Evolutionary conservation across 352 stramenopile species (phyloP), one percentile per base, ranked within the genome.

Genomic region (Pythium myriotylum): DNA sequence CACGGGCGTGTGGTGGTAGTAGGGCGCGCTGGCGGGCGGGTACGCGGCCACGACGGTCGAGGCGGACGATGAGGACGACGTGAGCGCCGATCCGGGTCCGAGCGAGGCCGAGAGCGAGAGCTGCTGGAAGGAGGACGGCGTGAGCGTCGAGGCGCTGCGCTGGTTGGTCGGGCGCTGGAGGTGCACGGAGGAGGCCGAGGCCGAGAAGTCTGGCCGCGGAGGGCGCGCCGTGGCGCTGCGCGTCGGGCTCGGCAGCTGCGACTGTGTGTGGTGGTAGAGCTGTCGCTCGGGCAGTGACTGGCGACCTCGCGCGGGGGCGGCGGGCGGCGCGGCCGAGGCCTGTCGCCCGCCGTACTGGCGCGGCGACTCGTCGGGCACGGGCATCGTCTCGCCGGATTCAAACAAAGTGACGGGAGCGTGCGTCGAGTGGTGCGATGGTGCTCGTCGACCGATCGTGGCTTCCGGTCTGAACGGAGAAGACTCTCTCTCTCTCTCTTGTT

Each of bases 11-110:
- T 62, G 61, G 47, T 54, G 61, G 54, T 59, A 68, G 48, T 63
- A 68, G 53, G 53, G 47, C 39, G 61, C 54, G 32, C 46, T 68
- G 14, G 61, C 52, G 32, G 72, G 65, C 71, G 65, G 68, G 13
- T n/a, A 72, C 65, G 65, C 67, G 35, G 45, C 59, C 52, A 19
- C 48, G 70, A 39, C 62, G 58, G 52, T 73, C 27, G 29, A 48
- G 45, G n/a, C 43, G 59, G 27, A 43, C 56, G 54, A 59, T 22
- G 27, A 53, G 29, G 65, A 65, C 22, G 58, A 54, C 6, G 59
- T 54, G 14, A 40, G 43, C n/a, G 46, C 56, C 1, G 40, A 32
- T 12, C 57, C 32, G 0, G 57, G 57, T 2, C 59, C 59, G 7
- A 66, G 35, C 16, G 59, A 60, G 12, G 59, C n/a, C 41, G 59